Conservation (phyloP, 2,329 filamentous ascomycete genomes). For the Diaporthe destruens region DNA sequence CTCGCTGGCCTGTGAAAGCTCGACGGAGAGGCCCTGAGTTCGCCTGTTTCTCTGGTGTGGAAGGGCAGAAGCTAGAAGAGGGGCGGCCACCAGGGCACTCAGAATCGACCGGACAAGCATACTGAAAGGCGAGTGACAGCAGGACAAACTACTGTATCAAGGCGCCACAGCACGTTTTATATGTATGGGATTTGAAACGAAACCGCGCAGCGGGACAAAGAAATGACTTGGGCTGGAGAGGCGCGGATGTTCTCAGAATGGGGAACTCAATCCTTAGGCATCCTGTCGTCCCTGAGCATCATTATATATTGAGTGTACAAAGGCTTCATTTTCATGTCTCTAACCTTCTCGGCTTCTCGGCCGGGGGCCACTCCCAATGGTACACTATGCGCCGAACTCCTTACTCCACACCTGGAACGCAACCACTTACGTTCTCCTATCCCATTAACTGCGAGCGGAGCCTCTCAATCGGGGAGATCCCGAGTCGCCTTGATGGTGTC, state of each 20-base stretch:
- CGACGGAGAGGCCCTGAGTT: neutral
- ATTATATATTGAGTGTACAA: neutral
- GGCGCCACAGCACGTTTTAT: no score
- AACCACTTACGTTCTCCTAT: neutral
- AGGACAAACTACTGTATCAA: no score
- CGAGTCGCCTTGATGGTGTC: neutral
- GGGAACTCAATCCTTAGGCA: accelerated
- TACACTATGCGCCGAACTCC: neutral
- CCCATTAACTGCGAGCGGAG: neutral
- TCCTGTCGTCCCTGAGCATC: neutral
- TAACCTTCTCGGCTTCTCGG: neutral
- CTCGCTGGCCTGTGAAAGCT: conserved; percentile 27
- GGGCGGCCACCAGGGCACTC: conserved; percentile 19
- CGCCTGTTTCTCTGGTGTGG: conserved; percentile 31
- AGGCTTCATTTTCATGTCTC: neutral
- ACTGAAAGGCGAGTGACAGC: neutral
- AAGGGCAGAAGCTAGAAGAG: conserved; percentile 24
- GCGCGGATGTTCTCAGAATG: neutral
- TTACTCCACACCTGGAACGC: neutral
- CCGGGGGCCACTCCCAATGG: neutral
- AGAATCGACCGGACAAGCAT: conserved; percentile 22
- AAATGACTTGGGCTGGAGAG: neutral
- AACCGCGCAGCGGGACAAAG: neutral
- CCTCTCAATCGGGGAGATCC: conserved; percentile 21
- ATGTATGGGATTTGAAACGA: no score